Conservation (phyloP, 345 rosid genomes). For the Syzygium aromaticum region DNA sequence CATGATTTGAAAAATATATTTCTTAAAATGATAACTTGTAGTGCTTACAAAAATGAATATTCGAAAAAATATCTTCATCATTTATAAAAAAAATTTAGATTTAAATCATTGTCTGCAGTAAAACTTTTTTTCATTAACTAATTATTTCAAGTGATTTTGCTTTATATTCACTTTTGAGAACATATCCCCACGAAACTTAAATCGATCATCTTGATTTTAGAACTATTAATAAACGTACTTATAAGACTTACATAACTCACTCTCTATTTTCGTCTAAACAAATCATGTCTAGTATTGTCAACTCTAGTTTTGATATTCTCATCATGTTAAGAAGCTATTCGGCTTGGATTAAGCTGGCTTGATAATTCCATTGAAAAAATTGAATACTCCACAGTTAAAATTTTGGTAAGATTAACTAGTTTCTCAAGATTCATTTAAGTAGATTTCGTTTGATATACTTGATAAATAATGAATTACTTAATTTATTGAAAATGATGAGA, state of each 20-base stretch:
- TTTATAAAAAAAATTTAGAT: too few species aligned
- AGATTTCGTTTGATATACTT: not conserved
- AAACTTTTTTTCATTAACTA: too few species aligned
- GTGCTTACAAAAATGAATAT: too few species aligned
- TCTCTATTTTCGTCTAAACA: not conserved
- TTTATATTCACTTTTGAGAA: not conserved
- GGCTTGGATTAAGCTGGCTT: not conserved
- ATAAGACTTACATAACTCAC: not conserved
- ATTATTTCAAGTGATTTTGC: too few species aligned
- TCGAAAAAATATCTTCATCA: too few species aligned
- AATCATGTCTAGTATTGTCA: accelerated
- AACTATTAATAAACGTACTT: too few species aligned
- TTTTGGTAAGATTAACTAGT: not conserved
- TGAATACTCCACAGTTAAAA: too few species aligned
- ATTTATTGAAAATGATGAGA: too few species aligned
- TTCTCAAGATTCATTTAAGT: not conserved
- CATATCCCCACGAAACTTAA: not conserved
- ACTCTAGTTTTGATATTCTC: not conserved
- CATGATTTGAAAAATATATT: too few species aligned
- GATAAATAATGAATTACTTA: too few species aligned
- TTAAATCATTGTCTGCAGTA: too few species aligned
- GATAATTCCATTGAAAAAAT: not conserved
- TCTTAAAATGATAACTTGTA: too few species aligned
- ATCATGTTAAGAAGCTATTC: not conserved
- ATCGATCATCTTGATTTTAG: not conserved